Evolutionary conservation across 805 yeast species (phyloP), one percentile per base, ranked within the genome.

Genomic region (Cephaloascus albidus): DNA sequence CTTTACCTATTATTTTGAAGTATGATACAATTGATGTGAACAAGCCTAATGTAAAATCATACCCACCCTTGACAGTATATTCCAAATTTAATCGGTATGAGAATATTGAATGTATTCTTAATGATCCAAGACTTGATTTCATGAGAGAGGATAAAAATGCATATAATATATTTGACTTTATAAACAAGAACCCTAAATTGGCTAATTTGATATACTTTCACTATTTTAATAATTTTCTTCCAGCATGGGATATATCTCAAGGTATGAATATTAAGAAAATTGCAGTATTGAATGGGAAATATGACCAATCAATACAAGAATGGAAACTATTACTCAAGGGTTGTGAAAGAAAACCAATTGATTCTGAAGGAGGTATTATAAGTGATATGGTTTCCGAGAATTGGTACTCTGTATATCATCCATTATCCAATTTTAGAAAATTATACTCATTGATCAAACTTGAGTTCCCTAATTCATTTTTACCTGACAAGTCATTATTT

Each of bases 51-150:
- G 48, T 52, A 10, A 72, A 72, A 43, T 72, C 67, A 1, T 60
- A 80, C 43, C 77, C 90, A 0, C 94, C 97, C 0, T 53, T 88
- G 42, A 76, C 81, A 70, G 65, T 78, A 4, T 83, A 76, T 48
- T 74, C 83, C 26, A 79, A 82, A 49, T 86, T 79, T 54, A 79
- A 78, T 46, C 65, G 94, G 36, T 34, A 72, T 0, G 79, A 74
- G 2, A 85, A 85, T 45, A 65, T 85, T 16, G 52, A 58, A 30
- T 60, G 58, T 3, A 57, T 90, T 1, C 42, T 84, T 2, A 43
- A 53, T 6, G 78, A 78, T 45, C 49, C 61, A 0, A 58, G 82
- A 23, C 55, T 84, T 12, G 42, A 57, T 15, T 62, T 66, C 33
- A 43, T 50, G 26, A 36, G 38, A 20, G 70, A 64, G 39, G 71